Conservation (phyloP, 805 yeast genomes). For the Pichia sporocuriosa region DNA sequence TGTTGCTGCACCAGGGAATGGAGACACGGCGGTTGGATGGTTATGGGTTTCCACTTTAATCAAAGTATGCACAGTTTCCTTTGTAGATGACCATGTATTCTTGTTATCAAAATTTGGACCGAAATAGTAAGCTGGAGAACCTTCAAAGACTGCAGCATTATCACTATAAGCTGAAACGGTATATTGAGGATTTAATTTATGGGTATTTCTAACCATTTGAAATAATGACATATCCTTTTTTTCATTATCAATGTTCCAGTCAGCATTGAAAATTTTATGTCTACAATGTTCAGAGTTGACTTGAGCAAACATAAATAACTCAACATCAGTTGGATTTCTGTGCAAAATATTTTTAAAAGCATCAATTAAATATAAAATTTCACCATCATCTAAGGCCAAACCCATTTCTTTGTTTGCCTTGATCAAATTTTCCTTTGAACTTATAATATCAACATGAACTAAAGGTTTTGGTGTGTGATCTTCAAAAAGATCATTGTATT, state of each 20-base stretch:
- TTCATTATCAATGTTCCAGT: conserved; percentile 89
- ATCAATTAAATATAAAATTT: conserved; percentile 76
- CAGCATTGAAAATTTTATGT: conserved; percentile 97
- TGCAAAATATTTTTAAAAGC: conserved; percentile 73
- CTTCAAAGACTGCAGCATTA: conserved; percentile 93
- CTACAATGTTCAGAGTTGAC: conserved; percentile 99
- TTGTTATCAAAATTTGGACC: conserved; percentile 65
- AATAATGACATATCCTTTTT: conserved; percentile 70
- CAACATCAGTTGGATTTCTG: conserved; percentile 96
- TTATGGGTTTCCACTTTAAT: conserved; percentile 98
- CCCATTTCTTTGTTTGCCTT: conserved; percentile 82
- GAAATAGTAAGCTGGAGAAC: conserved; percentile 67
- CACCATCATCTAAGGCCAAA: conserved; percentile 90
- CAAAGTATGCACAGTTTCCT: conserved; percentile 79
- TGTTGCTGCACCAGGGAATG: conserved; percentile 98
- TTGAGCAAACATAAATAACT: conserved; percentile 97
- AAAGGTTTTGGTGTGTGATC: conserved; percentile 79
- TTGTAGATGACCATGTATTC: conserved; percentile 64
- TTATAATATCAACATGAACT: conserved; percentile 60
- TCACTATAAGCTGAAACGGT: conserved; percentile 94
- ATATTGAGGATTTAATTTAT: conserved; percentile 65
- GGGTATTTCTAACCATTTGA: conserved; percentile 95
- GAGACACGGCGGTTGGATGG: conserved; percentile 99
- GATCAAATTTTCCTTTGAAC: conserved; percentile 50
- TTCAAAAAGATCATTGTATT: conserved; percentile 63